A percentile compares a stretch with the other conserved stretches of the same genome.
Conservation (phyloP, 345 rosid species). For the Anastatica hierochuntica region DNA sequence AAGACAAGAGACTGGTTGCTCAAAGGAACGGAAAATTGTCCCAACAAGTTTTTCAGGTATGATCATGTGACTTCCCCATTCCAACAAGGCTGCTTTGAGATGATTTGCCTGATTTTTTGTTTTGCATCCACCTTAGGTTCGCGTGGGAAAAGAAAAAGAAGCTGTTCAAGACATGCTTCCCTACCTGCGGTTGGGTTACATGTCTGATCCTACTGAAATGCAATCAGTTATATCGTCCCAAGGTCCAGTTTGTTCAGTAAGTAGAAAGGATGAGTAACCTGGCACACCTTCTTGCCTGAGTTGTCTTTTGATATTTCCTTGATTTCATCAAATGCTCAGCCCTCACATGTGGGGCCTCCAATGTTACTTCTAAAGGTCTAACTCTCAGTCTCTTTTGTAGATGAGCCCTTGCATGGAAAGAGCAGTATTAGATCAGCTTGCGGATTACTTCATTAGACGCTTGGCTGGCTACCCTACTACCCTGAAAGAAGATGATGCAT, state of each 20-base stretch:
- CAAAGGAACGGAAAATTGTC: slow-evolving; percentile 90
- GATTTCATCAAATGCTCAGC: neutral
- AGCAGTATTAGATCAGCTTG: slow-evolving; percentile 83
- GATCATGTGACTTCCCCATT: neutral
- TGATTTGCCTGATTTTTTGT: slow-evolving; percentile 14
- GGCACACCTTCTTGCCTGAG: neutral
- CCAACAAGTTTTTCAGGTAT: slow-evolving; percentile 62
- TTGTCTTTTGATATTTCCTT: slow-evolving; percentile 6
- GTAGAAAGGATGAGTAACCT: slow-evolving; percentile 21
- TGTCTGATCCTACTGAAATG: slow-evolving; percentile 88
- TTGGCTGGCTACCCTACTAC: slow-evolving; percentile 80
- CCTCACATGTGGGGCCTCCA: neutral
- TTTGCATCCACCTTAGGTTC: slow-evolving; percentile 36
- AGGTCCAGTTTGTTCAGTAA: slow-evolving; percentile 91
- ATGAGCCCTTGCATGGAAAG: slow-evolving; percentile 93
- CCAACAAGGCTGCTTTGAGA: slow-evolving; percentile 2
- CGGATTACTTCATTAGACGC: slow-evolving; percentile 60
- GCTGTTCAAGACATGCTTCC: slow-evolving; percentile 83
- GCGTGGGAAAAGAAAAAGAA: slow-evolving; percentile 80
- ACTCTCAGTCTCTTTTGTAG: slow-evolving; percentile 27
- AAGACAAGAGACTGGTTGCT: slow-evolving; percentile 91
- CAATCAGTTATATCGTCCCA: slow-evolving; percentile 85
- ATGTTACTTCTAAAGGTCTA: slow-evolving; percentile 7
- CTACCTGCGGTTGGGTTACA: slow-evolving; percentile 79
- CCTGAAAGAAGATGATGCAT: slow-evolving; percentile 59